A percentile compares a stretch with the other conserved stretches of the same genome.
These are phyloP conservation scores for Stagonosporopsis cucurbitacearum DNA, from an alignment of 2,329 filamentous ascomycete genomes.

Conservation along the genomic window DNA sequence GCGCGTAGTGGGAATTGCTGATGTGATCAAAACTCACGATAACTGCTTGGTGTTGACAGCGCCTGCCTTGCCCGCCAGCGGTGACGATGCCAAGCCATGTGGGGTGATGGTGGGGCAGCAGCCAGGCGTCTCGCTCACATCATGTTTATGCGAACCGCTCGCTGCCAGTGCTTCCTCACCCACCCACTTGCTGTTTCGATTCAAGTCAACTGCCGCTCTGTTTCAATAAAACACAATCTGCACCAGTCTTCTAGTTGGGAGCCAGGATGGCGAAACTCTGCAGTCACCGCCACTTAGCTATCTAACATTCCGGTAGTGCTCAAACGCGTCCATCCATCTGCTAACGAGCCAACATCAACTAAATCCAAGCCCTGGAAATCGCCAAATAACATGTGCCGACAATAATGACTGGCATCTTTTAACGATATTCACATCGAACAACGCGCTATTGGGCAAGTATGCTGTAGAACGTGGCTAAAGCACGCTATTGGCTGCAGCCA, in stretches of 20 bases:
- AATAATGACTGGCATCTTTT: neutral
- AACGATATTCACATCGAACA: slow-evolving; percentile 10
- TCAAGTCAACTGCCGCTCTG: neutral
- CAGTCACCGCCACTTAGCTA: neutral
- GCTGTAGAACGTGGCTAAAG: slow-evolving; percentile 29
- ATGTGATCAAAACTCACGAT: slow-evolving; percentile 38
- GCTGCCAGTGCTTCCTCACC: slow-evolving; percentile 16
- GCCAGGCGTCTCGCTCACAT: slow-evolving; percentile 16
- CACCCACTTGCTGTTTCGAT: slow-evolving; percentile 23
- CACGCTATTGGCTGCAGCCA: slow-evolving; percentile 32
- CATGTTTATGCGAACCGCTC: slow-evolving; percentile 26
- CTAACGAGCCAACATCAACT: slow-evolving; percentile 16
- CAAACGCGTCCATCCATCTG: slow-evolving; percentile 9
- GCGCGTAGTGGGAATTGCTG: slow-evolving; percentile 28
- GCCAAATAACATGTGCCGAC: slow-evolving; percentile 15
- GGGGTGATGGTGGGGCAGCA: slow-evolving; percentile 14
- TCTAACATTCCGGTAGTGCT: neutral
- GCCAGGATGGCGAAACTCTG: neutral
- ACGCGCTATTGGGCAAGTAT: slow-evolving; percentile 37
- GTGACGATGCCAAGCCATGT: slow-evolving; percentile 19
- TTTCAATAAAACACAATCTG: neutral
- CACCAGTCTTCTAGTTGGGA: neutral
- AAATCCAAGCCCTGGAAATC: neutral
- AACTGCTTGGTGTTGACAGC: slow-evolving; percentile 43
- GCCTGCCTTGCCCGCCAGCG: slow-evolving; percentile 12